Base-by-base conservation (phyloP, 2,329 filamentous ascomycete species). In the Fusarium beomiforme region DNA sequence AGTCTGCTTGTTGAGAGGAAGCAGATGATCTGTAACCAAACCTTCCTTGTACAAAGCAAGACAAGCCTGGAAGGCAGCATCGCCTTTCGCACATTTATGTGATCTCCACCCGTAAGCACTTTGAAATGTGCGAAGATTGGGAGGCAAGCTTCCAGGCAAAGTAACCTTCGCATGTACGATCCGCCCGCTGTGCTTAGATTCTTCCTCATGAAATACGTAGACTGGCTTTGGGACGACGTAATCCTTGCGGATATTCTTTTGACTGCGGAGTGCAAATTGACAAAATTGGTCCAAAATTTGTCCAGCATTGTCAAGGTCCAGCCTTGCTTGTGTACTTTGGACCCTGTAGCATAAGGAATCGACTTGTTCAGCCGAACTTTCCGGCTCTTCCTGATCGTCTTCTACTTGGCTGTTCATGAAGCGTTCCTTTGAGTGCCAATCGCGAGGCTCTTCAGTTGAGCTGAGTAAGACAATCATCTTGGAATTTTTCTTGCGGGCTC, bases 251-350 rank as follows among this genome's bases (percentile, higher is more conserved):
- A n/a, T n/a, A n/a, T n/a, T n/a, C n/a, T n/a, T n/a, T n/a, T n/a
- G n/a, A n/a, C n/a, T n/a, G n/a, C n/a, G n/a, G n/a, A n/a, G n/a
- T n/a, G n/a, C 78, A 1, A 86, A 85, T 1, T 84, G 83, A 79
- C 95, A 98, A 73, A 98, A 97, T 79, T 97, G 93, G 49, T 92
- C 85, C 3, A 98, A 85, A 78, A 96, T 94, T n/a, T 85, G 80
- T 50, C 91, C 88, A 2, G 93, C 92, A 71, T 92, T 92, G 39
- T 93, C 88, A 3, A 94, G 85, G 14, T 92, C 92, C 17, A 98
- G 82, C 16, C 89, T 80, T 1, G 93, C 93, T 8, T 90, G 82
- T 1, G 85, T 87, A 24, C 79, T 68, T 24, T 81, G 65, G 8
- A 87, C 79, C 19, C 75, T 71, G 47, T 86, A 81, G n/a, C 34